phyloP scores from a whole-genome alignment of 2,329 filamentous ascomycete genomes.

The Teratosphaeria pseudoeucalypti region DNA sequence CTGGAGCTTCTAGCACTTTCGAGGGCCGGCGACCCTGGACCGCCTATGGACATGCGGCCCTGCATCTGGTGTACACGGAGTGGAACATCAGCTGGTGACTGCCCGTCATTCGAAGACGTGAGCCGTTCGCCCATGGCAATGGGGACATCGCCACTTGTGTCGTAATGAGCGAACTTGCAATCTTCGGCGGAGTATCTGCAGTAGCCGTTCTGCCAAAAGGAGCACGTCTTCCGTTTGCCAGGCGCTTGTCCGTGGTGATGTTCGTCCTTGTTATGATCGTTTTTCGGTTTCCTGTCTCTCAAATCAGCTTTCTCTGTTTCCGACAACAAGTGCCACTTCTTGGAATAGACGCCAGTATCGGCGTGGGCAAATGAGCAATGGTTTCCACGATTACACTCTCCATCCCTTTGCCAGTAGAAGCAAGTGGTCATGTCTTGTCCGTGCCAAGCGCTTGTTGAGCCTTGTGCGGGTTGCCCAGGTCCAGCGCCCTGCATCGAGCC shows the following conservation, averaged over 20 bases:
- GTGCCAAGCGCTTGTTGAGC: not conserved
- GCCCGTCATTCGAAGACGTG: not conserved
- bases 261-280: not conserved
- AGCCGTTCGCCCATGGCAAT: not conserved
- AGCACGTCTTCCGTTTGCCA: conserved; percentile 4
- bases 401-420: conserved; percentile 1
- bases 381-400: not conserved
- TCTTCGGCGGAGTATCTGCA: conserved; percentile 8
- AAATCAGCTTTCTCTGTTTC: not conserved
- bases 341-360: not conserved
- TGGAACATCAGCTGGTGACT: not conserved
- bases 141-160: conserved; percentile 6
- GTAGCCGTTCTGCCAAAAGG: conserved; percentile 4
- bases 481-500: not conserved
- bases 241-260: not conserved
- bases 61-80: not conserved
- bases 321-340: not conserved
- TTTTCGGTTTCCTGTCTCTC: not conserved
- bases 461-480: not conserved
- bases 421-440: not conserved
- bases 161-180: conserved; percentile 16
- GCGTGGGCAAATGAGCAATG: not conserved
- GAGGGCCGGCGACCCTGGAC: not conserved
- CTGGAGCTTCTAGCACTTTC: not conserved
- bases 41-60: not conserved